Conservation (phyloP, 2,329 filamentous ascomycete genomes). For the Colletotrichum sp. region DNA sequence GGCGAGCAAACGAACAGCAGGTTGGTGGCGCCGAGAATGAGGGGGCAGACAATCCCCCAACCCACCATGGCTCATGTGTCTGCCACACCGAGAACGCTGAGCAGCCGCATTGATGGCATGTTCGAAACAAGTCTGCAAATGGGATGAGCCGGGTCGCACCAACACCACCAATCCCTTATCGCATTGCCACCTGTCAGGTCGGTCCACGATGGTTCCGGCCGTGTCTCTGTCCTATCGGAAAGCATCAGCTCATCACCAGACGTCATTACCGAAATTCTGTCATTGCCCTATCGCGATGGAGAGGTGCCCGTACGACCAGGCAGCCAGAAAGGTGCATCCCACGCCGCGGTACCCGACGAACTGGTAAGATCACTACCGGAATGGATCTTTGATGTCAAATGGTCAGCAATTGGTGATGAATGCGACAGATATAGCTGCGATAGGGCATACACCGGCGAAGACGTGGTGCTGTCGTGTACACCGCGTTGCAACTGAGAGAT, state of each 20-base stretch:
- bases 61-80: not conserved
- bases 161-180: not conserved
- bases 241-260: not conserved
- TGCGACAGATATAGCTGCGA: not conserved
- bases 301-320: not conserved
- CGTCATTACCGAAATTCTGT: not conserved
- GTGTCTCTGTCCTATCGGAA: not conserved
- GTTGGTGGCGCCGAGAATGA: not conserved
- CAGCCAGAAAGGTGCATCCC: not conserved
- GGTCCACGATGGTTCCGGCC: not conserved
- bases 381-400: not conserved
- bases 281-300: not conserved
- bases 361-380: not conserved
- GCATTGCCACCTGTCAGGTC: not conserved
- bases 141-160: not conserved
- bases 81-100: not conserved
- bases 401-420: not conserved
- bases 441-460: conserved; percentile 13
- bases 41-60: not conserved
- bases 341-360: not conserved
- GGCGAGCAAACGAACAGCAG: not conserved
- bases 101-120: conserved; percentile 4
- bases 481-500: not conserved
- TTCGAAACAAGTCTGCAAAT: conserved; percentile 10
- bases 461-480: not conserved